Percentiles rank a stretch among this genome's conserved stretches.
Evolutionary conservation across 192 early-diverging fungal genomes (phyloP).

Genomic region (Endogone sp.): DNA sequence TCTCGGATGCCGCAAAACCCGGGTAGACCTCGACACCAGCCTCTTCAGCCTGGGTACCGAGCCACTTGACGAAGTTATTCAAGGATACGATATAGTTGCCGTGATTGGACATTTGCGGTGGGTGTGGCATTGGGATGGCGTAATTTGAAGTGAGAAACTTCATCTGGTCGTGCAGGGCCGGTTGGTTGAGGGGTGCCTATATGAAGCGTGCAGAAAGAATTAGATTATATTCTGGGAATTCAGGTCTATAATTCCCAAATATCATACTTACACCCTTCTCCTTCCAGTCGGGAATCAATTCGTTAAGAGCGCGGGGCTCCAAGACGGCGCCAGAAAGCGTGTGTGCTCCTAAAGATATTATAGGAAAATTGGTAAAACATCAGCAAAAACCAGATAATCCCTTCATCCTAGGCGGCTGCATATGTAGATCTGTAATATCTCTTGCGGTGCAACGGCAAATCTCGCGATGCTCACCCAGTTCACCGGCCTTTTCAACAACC

Average conservation of each 20-base stretch:
- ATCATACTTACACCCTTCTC: constrained; percentile 62
- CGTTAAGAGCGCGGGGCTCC: constrained; percentile 87
- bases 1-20: constrained; percentile 86
- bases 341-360: constrained; percentile 84
- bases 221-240: no score
- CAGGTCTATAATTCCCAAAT: no score
- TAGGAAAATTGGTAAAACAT: background rate
- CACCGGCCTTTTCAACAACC: constrained; percentile 90
- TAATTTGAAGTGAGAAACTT: constrained; percentile 71
- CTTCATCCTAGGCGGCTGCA: no score
- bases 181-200: constrained; percentile 83
- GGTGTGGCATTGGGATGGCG: constrained; percentile 83
- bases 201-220: background rate
- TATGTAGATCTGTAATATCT: no score
- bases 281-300: constrained; percentile 98
- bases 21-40: constrained; percentile 93
- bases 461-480: constrained; percentile 61
- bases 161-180: constrained; percentile 83
- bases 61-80: constrained; percentile 91
- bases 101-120: constrained; percentile 93
- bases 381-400: no score
- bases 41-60: constrained; percentile 96
- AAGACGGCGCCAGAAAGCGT: constrained; percentile 94
- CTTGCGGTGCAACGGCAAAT: no score
- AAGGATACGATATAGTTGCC: constrained; percentile 98